Evolutionary conservation across 768 basidiomycete genomes (phyloP).

Genomic region (Vararia minispora): DNA sequence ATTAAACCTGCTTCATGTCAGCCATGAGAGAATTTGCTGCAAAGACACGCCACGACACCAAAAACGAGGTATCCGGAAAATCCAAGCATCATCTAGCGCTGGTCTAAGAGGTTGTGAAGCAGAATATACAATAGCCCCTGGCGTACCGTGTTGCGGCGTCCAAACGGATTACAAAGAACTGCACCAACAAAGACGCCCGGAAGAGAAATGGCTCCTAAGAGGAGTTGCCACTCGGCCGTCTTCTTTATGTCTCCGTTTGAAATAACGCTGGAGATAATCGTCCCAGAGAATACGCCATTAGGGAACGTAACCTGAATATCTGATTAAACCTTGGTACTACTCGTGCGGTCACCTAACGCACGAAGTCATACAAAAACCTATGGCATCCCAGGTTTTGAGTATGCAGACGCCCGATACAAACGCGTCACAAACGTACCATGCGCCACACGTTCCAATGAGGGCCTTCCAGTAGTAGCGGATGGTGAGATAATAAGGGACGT

Average conservation of each 20-base stretch:
- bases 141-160: slow-evolving; percentile 46
- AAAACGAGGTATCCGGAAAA: slow-evolving; percentile 61
- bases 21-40: slow-evolving; percentile 4
- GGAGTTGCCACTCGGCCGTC: slow-evolving; percentile 63
- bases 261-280: slow-evolving; percentile 59
- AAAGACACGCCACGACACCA: slow-evolving; percentile 24
- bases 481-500: slow-evolving; percentile 51
- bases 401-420: too few species aligned
- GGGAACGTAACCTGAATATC: slow-evolving; percentile 51
- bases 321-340: not conserved
- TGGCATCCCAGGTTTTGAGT: too few species aligned
- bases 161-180: slow-evolving; percentile 38
- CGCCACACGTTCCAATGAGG: slow-evolving; percentile 62
- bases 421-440: slow-evolving; percentile 40
- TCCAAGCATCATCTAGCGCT: slow-evolving; percentile 51
- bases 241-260: slow-evolving; percentile 39
- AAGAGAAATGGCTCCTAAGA: slow-evolving; percentile 48
- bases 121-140: not conserved
- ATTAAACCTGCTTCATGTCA: slow-evolving; percentile 29
- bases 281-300: slow-evolving; percentile 58
- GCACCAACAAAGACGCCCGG: slow-evolving; percentile 37
- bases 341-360: slow-evolving; percentile 15
- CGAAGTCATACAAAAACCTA: slow-evolving; percentile 67
- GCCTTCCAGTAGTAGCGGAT: slow-evolving; percentile 55
- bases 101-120: not conserved